These are phyloP conservation scores for Exophiala calicioides DNA, from an alignment of 2,329 filamentous ascomycete species.

Conservation along the genomic window DNA sequence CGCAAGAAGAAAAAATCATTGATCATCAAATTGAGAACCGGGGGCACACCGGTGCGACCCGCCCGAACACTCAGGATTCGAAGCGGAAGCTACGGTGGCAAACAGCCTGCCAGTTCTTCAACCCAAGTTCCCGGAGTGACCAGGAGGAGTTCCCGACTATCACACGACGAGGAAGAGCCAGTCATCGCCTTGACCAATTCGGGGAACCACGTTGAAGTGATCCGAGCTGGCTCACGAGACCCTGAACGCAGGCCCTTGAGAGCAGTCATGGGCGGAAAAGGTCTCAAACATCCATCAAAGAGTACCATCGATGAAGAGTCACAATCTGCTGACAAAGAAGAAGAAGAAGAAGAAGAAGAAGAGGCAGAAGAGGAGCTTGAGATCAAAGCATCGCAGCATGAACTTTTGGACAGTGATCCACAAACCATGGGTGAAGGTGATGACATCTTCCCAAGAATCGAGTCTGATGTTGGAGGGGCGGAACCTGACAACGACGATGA, in stretches of 20 bases:
- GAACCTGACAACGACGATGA: constrained; percentile 27
- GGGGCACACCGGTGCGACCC: constrained; percentile 28
- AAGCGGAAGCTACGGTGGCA: constrained; percentile 36
- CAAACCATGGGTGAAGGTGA: constrained; percentile 33
- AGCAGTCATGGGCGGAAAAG: constrained; percentile 45
- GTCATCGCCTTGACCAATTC: constrained; percentile 61
- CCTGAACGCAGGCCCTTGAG: constrained; percentile 49
- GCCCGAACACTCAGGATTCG: constrained; percentile 34
- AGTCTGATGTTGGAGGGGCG: constrained; percentile 27
- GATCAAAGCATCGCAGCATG: constrained; percentile 43
- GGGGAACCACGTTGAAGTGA: constrained; percentile 57
- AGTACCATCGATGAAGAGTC: constrained; percentile 41
- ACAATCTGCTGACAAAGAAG: constrained; percentile 44
- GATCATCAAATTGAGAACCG: constrained; percentile 28
- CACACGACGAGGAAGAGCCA: constrained; percentile 57
- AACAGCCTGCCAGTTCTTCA: constrained; percentile 30
- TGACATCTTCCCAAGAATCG: constrained; percentile 30
- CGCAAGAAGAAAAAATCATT: constrained; percentile 34
- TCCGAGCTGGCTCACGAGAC: constrained; percentile 56
- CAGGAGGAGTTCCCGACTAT: constrained; percentile 60
- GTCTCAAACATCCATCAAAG: constrained; percentile 42
- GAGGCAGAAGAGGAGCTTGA: constrained; percentile 33
- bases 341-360: constrained; percentile 31
- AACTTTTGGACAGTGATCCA: constrained; percentile 46
- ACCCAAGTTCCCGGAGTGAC: constrained; percentile 31